Evolutionary conservation across 2,329 filamentous ascomycete genomes (phyloP).

Genomic region (Colletotrichum sp.): DNA sequence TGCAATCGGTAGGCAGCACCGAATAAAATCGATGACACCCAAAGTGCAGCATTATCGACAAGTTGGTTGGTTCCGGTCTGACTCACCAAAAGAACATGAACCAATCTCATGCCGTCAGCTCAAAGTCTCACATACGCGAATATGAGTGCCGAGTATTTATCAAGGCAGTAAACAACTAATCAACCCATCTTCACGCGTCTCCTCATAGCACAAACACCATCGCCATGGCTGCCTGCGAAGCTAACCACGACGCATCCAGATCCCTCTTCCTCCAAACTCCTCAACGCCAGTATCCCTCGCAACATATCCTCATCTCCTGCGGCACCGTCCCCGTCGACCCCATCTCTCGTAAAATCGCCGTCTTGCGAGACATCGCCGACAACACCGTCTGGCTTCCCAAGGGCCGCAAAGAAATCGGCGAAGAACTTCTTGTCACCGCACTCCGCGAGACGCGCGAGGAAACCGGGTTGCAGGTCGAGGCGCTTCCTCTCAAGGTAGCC

Average conservation of each 20-base stretch:
- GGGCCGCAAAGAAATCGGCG: slow-evolving; percentile 52
- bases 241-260: background rate
- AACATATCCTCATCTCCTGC: slow-evolving; percentile 27
- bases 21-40: background rate
- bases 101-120: background rate
- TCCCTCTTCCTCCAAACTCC: background rate
- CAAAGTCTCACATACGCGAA: background rate
- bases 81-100: background rate
- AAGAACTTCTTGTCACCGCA: slow-evolving; percentile 45
- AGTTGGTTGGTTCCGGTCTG: background rate
- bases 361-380: slow-evolving; percentile 46
- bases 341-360: slow-evolving; percentile 34
- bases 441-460: slow-evolving; percentile 54
- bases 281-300: background rate
- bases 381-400: slow-evolving; percentile 50
- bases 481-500: background rate
- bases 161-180: background rate
- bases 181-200: background rate
- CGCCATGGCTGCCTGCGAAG: background rate
- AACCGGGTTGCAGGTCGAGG: slow-evolving; percentile 34
- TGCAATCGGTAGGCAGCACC: fast-evolving
- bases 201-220: background rate
- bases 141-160: fast-evolving
- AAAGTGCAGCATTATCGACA: background rate
- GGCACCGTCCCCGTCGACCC: slow-evolving; percentile 50